Base-by-base conservation (phyloP, 306 rosid genomes). In the Datisca glomerata region DNA sequence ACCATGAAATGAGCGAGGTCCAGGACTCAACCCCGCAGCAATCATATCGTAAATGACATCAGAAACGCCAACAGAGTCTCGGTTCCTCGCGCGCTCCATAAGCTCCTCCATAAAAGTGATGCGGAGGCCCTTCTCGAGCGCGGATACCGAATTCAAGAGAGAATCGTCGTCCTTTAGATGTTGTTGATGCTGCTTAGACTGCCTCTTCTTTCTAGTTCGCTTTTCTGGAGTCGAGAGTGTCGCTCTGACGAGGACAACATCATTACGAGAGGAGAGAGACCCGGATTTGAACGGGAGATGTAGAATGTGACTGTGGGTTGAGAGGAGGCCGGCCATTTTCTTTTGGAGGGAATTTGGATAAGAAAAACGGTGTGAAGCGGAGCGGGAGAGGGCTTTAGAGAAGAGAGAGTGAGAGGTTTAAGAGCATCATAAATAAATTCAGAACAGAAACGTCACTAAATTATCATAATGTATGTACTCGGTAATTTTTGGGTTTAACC, bases 71-170 rank as follows among this genome's bases (percentile, higher is more conserved):
- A 53, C 23, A 0, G 93, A 66, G 59, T 87, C 89, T 19, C 73
- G 81, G 59, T 53, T 63, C 41, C 93, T 54, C 12, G 94, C 93
- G 0, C 89, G 85, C 59, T 49, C 53, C 97, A 87, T 87, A 53
- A 87, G 97, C 60, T 87, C 89, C 64, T 83, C 94, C 97, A 87
- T 87, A 80, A 87, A 87, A 18, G 71, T 53, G 73, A 79, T 79
- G 48, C 93, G 94, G 43, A 87, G 94, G 45, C 56, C 57, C 41
- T 51, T 79, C 74, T 87, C 97, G 0, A 70, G 56, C 1, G 75
- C 68, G 11, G 68, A 49, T 0, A 24, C n/a, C n/a, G 7, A 6
- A 24, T 41, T 4, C 12, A 35, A 28, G 31, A 63, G 17, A 3
- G 75, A 45, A 19, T 60, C 86, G 7, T 65, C 71, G 29, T 63